Base-by-base conservation (phyloP, 2,329 filamentous ascomycete species). In the Cadophora gregata region DNA sequence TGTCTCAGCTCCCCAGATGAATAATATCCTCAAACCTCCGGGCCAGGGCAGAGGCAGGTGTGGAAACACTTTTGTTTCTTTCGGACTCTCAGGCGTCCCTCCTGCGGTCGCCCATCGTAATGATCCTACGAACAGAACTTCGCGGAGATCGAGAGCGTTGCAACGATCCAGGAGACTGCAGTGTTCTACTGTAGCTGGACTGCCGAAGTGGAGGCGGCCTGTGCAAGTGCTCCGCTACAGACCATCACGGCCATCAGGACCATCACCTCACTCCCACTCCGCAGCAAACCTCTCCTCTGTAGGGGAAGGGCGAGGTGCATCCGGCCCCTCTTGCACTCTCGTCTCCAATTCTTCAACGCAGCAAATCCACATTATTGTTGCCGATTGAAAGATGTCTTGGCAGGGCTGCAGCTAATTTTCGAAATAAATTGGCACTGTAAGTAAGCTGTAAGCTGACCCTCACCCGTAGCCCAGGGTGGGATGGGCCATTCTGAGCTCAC, bases 361-460 rank as follows among this genome's bases (percentile, higher is more conserved):
- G 14, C 55, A 36, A 10, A 36, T 36, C 12, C 25, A 58, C n/a
- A 42, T 58, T n/a, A n/a, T n/a, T n/a, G n/a, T n/a, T 33, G 55
- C 55, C 55, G 53, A 58, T 58, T 25, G 4, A 58, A 10, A 58
- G 33, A 38, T 58, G 42, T 58, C 55, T 42, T 21, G 55, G 12
- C 33, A 58, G 12, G 31, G 31, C 55, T 58, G 55, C 33, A 38
- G 31, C 31, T 42, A 36, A 38, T 19, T 58, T 58, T 58, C 33
- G 33, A 58, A 58, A 38, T 36, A 36, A 36, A 38, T 27, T 24
- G 21, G 25, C n/a, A 42, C 31, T 42, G 55, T 38, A 58, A 38
- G 55, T n/a, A n/a, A n/a, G n/a, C n/a, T n/a, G n/a, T n/a, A n/a
- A n/a, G n/a, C n/a, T n/a, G n/a, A n/a, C n/a, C n/a, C 55, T 58